phyloP scores from a whole-genome alignment of 78 protist species.

The Dictyostelium purpureum region DNA sequence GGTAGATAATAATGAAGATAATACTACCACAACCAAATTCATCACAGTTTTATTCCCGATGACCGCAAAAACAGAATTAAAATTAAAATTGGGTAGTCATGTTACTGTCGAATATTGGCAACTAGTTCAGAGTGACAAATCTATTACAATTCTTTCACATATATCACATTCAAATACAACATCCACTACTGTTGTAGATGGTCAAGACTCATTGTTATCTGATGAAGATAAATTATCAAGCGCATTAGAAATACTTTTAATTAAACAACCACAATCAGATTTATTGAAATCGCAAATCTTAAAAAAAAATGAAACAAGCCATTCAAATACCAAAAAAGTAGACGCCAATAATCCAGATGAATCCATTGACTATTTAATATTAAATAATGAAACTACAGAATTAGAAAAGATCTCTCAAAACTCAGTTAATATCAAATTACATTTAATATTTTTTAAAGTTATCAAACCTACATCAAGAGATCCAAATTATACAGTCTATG shows the following conservation, averaged over 20 bases:
- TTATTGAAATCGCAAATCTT: background rate
- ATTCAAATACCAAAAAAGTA: background rate
- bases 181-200: background rate
- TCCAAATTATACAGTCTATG: background rate
- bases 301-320: background rate
- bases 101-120: slow-evolving; percentile 6
- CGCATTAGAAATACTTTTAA: background rate
- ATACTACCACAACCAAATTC: background rate
- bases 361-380: background rate
- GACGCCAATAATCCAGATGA: background rate
- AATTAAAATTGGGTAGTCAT: background rate
- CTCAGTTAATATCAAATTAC: background rate
- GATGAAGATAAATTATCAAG: background rate
- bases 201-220: too few species aligned
- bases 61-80: slow-evolving; percentile 11
- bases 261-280: background rate
- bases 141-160: background rate
- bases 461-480: background rate
- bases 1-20: background rate
- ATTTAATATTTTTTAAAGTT: background rate
- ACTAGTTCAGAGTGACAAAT: background rate
- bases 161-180: background rate
- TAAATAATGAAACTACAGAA: background rate
- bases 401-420: background rate
- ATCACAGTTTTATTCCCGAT: background rate